Evolutionary conservation across 257 asterid species (phyloP), one percentile per base, ranked within the genome.

Genomic region (Apocynum venetum): DNA sequence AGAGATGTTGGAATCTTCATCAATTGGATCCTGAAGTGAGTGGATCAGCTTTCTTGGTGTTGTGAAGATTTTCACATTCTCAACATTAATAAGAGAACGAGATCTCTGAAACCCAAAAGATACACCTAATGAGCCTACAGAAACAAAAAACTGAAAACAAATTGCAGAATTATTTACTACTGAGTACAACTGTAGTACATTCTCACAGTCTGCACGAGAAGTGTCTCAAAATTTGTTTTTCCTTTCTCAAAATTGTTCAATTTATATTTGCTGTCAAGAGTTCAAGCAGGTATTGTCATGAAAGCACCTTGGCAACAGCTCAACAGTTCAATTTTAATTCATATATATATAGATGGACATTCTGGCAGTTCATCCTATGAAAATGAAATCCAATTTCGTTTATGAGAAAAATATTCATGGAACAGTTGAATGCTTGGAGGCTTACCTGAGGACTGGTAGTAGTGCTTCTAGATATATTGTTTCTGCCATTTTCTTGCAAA

Each of bases 41-140:
- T 72, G 93, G 48, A 91, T 80, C 74, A 96, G 97, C 82, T 85
- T 91, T 80, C 98, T 89, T 59, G 99, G 99, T 20, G 98, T 96
- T 40, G 91, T 78, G 86, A 86, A 93, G 78, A 93, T 91, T 85
- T 85, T 92, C 82, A 89, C 85, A 79, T 86, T 91, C 68, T 91
- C 93, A 0, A 84, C 80, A 61, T 80, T 88, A 43, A 91, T 83
- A 82, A 76, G 86, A 59, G 96, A 85, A 71, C 83, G 89, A 1
- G 91, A 85, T 65, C 87, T 82, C 98, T 96, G 96, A 83, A 84
- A 53, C 82, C 85, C 41, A 80, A 65, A 72, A 53, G 51, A 10
- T 60, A 57, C 52, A 7, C 53, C 36, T 43, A 19, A 3, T 68
- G 4, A 41, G 53, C 35, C 3, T 19, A 44, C 38, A 83, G 70